Conservation (phyloP, 805 yeast genomes). For the Scheffersomyces coipomensis region DNA sequence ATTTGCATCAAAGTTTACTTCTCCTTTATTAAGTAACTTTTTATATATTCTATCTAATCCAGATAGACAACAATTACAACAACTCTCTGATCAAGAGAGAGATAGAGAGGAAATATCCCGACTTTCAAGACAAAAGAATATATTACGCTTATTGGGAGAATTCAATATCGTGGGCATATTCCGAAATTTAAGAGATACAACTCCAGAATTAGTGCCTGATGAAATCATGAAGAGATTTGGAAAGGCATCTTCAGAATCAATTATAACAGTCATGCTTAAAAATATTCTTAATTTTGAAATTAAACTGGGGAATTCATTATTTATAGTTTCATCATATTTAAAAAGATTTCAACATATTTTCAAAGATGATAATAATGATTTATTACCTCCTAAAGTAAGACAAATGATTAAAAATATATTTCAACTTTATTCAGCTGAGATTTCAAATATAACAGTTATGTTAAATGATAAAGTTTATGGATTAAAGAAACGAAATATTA, state of each 20-base stretch:
- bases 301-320: slow-evolving; percentile 26
- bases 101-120: slow-evolving; percentile 46
- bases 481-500: slow-evolving; percentile 41
- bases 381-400: slow-evolving; percentile 26
- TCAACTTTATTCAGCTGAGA: slow-evolving; percentile 41
- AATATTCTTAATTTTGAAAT: slow-evolving; percentile 27
- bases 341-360: slow-evolving; percentile 43
- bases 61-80: slow-evolving; percentile 10
- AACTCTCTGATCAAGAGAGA: slow-evolving; percentile 18
- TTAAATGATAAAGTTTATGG: slow-evolving; percentile 34
- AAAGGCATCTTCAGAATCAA: slow-evolving; percentile 19
- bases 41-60: slow-evolving; percentile 38
- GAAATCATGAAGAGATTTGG: slow-evolving; percentile 35
- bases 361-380: slow-evolving; percentile 20
- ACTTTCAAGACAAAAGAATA: slow-evolving; percentile 41
- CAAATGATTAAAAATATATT: slow-evolving; percentile 34
- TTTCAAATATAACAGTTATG: slow-evolving; percentile 32
- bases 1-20: slow-evolving; percentile 55
- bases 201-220: slow-evolving; percentile 40
- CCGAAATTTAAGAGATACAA: slow-evolving; percentile 41
- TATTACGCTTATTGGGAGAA: slow-evolving; percentile 56
- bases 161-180: slow-evolving; percentile 58
- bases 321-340: slow-evolving; percentile 47
- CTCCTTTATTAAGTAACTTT: slow-evolving; percentile 41
- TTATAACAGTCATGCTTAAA: slow-evolving; percentile 23